phyloP scores from a whole-genome alignment of 2,329 filamentous ascomycete species.

The Colletotrichum sp. region DNA sequence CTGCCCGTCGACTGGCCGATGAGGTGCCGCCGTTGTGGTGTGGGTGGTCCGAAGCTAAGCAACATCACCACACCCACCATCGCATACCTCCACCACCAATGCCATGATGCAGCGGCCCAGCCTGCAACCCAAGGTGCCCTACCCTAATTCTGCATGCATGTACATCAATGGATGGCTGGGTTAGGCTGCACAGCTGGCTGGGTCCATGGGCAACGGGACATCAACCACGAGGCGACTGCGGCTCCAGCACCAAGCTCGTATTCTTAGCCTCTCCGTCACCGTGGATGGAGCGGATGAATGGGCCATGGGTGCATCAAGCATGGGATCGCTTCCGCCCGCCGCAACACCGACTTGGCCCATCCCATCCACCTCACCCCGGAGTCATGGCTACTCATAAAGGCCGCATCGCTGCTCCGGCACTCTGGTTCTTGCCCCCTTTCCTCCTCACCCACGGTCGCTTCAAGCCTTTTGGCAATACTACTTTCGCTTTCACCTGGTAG shows the following conservation, averaged over 20 bases:
- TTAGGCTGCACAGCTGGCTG: not conserved
- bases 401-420: not conserved
- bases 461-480: not conserved
- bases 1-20: not conserved
- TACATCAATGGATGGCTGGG: not conserved
- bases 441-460: not conserved
- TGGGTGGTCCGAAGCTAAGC: not conserved
- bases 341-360: not conserved
- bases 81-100: not conserved
- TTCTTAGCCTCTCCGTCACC: not conserved
- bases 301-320: conserved; percentile 1
- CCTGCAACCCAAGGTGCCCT: not conserved
- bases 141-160: not conserved
- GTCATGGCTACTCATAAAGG: not conserved
- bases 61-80: not conserved
- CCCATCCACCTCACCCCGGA: not conserved
- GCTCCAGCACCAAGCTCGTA: not conserved
- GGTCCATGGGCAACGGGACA: not conserved
- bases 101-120: not conserved
- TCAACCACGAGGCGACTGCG: conserved; percentile 5
- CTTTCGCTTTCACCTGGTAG: conserved; percentile 38
- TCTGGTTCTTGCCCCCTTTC: not conserved
- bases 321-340: not conserved
- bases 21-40: not conserved
- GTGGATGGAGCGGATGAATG: conserved; percentile 26